phyloP scores from a whole-genome alignment of 441 rosid genomes.

The Mallotus repandus region DNA sequence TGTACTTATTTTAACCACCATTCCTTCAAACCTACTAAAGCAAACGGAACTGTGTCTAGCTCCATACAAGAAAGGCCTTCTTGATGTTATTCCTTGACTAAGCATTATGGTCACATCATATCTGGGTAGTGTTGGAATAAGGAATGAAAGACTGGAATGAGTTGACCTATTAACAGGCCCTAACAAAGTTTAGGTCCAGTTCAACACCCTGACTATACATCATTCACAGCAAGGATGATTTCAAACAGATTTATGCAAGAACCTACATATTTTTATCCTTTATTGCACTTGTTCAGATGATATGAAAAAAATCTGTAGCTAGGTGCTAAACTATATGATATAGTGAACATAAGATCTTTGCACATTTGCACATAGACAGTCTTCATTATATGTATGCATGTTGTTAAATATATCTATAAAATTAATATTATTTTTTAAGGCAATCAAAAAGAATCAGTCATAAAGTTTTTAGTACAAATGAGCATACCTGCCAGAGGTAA shows the following conservation, averaged over 20 bases:
- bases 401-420: too few relatives aligned
- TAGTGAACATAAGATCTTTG: too few relatives aligned
- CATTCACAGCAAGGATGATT: background rate
- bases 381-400: too few relatives aligned
- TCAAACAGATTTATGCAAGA: background rate
- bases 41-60: background rate
- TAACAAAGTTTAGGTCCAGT: background rate
- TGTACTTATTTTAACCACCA: background rate
- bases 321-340: background rate
- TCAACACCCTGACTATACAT: background rate
- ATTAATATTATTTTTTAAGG: too few relatives aligned
- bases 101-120: background rate
- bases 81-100: background rate
- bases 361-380: too few relatives aligned
- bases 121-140: background rate
- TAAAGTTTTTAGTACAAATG: slow-evolving; percentile 12
- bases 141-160: background rate
- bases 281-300: background rate
- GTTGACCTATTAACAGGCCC: background rate
- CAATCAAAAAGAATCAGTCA: background rate
- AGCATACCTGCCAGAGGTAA: slow-evolving; percentile 93
- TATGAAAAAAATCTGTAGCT: background rate
- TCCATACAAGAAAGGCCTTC: background rate
- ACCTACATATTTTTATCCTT: background rate
- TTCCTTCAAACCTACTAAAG: background rate